Evolutionary conservation across 139 green algal species (phyloP).

Genomic region (Microglena sp.): DNA sequence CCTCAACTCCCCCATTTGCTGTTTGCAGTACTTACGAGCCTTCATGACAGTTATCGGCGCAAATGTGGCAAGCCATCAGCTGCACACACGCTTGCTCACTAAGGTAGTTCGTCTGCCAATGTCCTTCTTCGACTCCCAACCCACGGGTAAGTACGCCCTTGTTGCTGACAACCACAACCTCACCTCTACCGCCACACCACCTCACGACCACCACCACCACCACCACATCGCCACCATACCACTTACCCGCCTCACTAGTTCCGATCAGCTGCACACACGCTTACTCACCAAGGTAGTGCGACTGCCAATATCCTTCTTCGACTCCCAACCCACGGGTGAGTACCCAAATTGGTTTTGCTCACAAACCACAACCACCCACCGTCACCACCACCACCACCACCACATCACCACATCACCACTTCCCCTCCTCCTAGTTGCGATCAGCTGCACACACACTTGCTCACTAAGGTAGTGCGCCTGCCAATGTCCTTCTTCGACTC

Average conservation of each 20-base stretch:
- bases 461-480: constrained; percentile 56
- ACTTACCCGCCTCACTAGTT: no score
- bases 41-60: constrained; percentile 34
- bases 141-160: constrained; percentile 38
- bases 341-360: no score
- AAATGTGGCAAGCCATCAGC: constrained; percentile 29
- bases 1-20: no score
- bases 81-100: constrained; percentile 33
- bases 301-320: constrained; percentile 81
- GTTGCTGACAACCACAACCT: no score
- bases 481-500: constrained; percentile 83
- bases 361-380: no score
- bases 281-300: constrained; percentile 53
- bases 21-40: no score
- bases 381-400: no score
- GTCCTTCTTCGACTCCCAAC: constrained; percentile 81
- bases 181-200: no score
- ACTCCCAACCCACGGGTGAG: constrained; percentile 63
- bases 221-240: no score
- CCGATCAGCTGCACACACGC: constrained; percentile 25
- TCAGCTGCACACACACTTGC: constrained; percentile 32
- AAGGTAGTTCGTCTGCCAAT: constrained; percentile 71
- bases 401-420: no score
- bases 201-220: no score
- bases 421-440: no score